Conservation (phyloP, 176 grass and related monocot species). For the Oryza brachyantha region DNA sequence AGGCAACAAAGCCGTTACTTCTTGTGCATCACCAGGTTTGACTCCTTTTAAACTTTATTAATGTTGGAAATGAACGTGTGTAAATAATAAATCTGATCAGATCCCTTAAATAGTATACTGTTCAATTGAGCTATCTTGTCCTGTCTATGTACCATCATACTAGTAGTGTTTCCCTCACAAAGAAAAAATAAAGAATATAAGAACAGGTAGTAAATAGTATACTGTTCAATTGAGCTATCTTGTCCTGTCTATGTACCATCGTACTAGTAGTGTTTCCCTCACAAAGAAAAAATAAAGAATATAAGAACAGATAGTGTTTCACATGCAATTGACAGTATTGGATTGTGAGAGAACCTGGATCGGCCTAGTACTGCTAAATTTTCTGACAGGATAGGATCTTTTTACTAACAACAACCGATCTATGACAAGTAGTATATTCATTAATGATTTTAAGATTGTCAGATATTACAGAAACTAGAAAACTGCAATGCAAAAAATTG, state of each 20-base stretch:
- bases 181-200: no score
- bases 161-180: not conserved
- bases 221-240: no score
- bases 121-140: not conserved
- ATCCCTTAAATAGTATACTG: no score
- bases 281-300: no score
- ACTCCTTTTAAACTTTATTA: not conserved
- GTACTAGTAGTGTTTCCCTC: no score
- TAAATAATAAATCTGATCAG: not conserved
- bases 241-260: no score
- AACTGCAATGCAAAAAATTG: not conserved
- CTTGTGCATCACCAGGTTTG: not conserved
- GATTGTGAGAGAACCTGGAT: not conserved
- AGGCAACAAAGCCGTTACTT: not conserved
- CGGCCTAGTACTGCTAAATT: not conserved
- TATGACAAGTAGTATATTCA: conserved; percentile 1
- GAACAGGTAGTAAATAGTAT: no score
- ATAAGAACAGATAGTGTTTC: no score
- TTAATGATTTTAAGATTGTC: conserved; percentile 16
- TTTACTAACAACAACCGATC: conserved; percentile 3
- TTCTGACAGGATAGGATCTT: not conserved
- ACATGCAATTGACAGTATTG: not conserved
- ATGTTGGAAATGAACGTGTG: not conserved
- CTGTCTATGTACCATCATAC: not conserved
- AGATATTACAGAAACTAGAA: no score